phyloP scores from a whole-genome alignment of 148 eudicot genomes.

The Simmondsia chinensis region DNA sequence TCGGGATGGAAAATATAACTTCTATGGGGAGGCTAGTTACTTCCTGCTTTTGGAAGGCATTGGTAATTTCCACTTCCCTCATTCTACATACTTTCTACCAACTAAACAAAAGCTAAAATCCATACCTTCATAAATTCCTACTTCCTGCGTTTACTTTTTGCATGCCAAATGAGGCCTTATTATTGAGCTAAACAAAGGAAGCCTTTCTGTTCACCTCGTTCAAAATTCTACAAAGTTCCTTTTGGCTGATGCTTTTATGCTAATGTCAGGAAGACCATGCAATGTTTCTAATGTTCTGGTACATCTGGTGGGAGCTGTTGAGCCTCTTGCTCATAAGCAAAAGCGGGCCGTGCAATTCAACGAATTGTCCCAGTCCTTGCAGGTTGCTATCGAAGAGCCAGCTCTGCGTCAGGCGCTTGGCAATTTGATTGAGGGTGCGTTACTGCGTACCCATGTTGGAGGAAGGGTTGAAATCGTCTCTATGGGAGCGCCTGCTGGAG shows the following conservation, averaged over 20 bases:
- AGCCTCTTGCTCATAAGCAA: constrained; percentile 80
- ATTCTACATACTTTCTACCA: no score
- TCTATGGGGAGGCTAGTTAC: no score
- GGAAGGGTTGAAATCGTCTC: constrained; percentile 78
- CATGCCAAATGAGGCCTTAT: no score
- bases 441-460: constrained; percentile 67
- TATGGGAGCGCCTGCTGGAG: constrained; percentile 88
- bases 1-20: no score
- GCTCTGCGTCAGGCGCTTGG: constrained; percentile 91
- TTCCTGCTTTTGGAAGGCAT: no score
- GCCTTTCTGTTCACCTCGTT: no score
- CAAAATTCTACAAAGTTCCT: not conserved
- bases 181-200: no score
- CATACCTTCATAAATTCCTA: no score
- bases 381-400: constrained; percentile 76
- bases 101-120: no score
- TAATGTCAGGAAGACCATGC: constrained; percentile 73
- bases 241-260: constrained; percentile 23
- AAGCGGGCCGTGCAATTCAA: constrained; percentile 48
- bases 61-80: not conserved
- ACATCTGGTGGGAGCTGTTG: constrained; percentile 77
- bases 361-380: constrained; percentile 35
- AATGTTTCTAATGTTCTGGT: constrained; percentile 67
- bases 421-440: constrained; percentile 89
- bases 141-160: no score